Base-by-base conservation (phyloP, 495 filamentous ascomycete species). In the Penicillium canescens region DNA sequence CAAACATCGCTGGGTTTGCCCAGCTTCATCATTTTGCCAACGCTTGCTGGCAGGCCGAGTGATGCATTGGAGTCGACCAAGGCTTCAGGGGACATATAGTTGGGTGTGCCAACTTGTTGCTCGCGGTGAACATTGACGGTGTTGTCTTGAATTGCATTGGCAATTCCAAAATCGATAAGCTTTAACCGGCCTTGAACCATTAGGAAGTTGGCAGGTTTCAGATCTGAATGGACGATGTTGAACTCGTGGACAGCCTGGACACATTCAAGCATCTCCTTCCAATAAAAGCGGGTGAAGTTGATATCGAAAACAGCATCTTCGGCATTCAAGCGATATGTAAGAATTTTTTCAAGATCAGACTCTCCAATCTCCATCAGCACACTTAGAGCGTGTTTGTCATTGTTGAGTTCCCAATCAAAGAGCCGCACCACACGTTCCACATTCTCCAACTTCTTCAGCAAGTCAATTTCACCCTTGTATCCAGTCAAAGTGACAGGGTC, bases 331-430 rank as follows among this genome's bases (percentile, higher is more conserved):
- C 87, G 83, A 34, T 86, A 82, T 6, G 81, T 86, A 26, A 98
- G 84, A 14, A 97, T 85, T 47, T 89, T 90, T 60, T 92, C 89
- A 62, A 98, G 79, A 63, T 98, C 95, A n/a, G 91, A 84, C 70
- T 98, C 94, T 54, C 94, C 94, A 63, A 92, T 90, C 72, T 98
- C 94, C 92, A 98, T 95, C n/a, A 98, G 80, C 54, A 98, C 86
- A 65, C 86, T 90, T 26, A 98, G 80, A 37, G 83, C 84, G 57
- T 94, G 85, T 63, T 96, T 94, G 54, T 91, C 86, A 24, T 88
- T 82, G 61, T 98, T 97, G 57, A 97, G 76, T 64, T 98, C 93
- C 76, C 86, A 96, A 68, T 98, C 95, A 59, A 89, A 93, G 4
- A 98, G 72, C 12, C 87, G 85, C 26, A 98, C 89, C 0, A 98